Evolutionary conservation across 2,329 filamentous ascomycete species (phyloP), one percentile per base, ranked within the genome.

Genomic region (Epichloe scottii): DNA sequence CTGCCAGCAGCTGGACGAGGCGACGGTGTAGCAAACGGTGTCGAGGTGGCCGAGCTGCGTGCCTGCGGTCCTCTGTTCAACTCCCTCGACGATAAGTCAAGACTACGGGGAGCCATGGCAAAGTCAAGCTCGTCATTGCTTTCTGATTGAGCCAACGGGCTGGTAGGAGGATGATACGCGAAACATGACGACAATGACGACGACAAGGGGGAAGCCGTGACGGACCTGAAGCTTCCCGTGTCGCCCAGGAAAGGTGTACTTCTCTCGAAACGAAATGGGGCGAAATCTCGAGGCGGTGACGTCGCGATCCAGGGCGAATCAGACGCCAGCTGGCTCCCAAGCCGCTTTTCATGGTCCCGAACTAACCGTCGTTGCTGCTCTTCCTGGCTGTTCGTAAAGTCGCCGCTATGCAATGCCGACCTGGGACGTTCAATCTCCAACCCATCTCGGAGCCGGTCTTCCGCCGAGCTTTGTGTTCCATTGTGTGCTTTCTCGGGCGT

Each of bases 101-200:
- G 72, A 41, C 68, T 66, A 51, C 77, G 72, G 50, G 75, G 66
- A 19, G 72, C 72, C 55, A 77, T 71, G 2, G 79, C 73, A 46
- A 85, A 72, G 52, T 88, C 62, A 17, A 63, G 62, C 57, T 93
- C 88, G 6, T 88, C 84, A 58, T 90, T 93, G 68, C 84, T 94
- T 60, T 89, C 82, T 41, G 89, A 89, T 61, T 96, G 84, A 1
- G 94, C 90, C 11, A 98, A 73, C 14, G 93, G 93, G 60, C 90
- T 97, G 2, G 93, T 97, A 0, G 93, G 91, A 2, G 87, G 81
- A 67, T 91, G 85, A 55, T 95, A 85, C 34, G 86, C 76, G 64
- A 95, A 96, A 59, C 81, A 89, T 2, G 83, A 85, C 0, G 86
- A 84, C 14, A 87, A 74, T 1, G 88, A 86, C 7, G 84, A 89